phyloP scores from a whole-genome alignment of 441 rosid species.

The Pelargonium australe region DNA sequence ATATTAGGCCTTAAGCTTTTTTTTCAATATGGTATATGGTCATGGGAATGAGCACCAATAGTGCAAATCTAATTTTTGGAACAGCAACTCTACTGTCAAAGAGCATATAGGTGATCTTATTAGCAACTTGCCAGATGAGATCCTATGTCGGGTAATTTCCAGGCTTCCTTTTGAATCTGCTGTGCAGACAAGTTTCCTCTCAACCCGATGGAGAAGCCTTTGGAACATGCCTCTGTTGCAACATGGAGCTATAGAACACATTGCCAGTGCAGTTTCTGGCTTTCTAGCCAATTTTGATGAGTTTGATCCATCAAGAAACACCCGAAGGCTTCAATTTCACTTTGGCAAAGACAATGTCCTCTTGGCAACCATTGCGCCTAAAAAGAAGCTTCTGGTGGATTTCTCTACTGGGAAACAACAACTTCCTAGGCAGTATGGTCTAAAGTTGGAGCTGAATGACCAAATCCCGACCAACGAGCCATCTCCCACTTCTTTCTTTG shows the following conservation, averaged over 20 bases:
- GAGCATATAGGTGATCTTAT: slow-evolving; percentile 30
- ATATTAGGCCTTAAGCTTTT: neutral
- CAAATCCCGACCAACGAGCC: slow-evolving; percentile 20
- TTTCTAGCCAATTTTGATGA: slow-evolving; percentile 46
- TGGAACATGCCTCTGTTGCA: slow-evolving; percentile 44
- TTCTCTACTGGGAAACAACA: slow-evolving; percentile 33
- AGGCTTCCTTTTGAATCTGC: slow-evolving; percentile 54
- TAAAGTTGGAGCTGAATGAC: slow-evolving; percentile 32
- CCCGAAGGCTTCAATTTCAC: slow-evolving; percentile 34
- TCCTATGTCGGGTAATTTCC: slow-evolving; percentile 46
- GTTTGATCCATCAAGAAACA: slow-evolving; percentile 35
- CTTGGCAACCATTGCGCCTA: slow-evolving; percentile 36
- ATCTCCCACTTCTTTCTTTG: slow-evolving; percentile 26
- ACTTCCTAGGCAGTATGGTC: slow-evolving; percentile 17
- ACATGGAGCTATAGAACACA: slow-evolving; percentile 34
- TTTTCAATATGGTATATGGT: neutral
- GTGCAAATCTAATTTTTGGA: neutral
- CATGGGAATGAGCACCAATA: neutral
- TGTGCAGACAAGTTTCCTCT: slow-evolving; percentile 43
- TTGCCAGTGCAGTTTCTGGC: slow-evolving; percentile 26
- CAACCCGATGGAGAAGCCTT: slow-evolving; percentile 38
- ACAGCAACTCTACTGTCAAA: slow-evolving; percentile 14
- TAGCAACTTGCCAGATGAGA: slow-evolving; percentile 47
- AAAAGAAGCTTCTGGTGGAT: slow-evolving; percentile 32
- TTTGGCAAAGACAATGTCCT: slow-evolving; percentile 30